A percentile compares a stretch with the other conserved stretches of the same genome.
Conservation (phyloP, 805 yeast genomes). For the Saturnispora halmiae region DNA sequence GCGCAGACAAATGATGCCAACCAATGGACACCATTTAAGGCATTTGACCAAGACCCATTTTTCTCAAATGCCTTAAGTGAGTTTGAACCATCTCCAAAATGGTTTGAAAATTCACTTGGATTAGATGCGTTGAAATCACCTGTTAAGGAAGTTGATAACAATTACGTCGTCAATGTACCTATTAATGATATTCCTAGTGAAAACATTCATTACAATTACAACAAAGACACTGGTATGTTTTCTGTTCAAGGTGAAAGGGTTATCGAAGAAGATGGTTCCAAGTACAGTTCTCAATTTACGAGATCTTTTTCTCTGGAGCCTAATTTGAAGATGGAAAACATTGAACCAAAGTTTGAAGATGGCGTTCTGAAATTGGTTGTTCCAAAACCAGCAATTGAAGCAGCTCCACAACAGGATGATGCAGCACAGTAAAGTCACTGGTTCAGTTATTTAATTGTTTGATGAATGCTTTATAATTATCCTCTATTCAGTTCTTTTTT, state of each 20-base stretch:
- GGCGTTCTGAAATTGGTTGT: slow-evolving; percentile 37
- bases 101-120: neutral
- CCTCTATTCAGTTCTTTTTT: too few relatives aligned
- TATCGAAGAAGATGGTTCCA: slow-evolving; percentile 7
- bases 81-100: slow-evolving; percentile 26
- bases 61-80: slow-evolving; percentile 25
- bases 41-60: slow-evolving; percentile 19
- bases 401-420: neutral
- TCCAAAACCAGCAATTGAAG: slow-evolving; percentile 27
- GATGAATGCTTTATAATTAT: too few relatives aligned
- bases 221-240: slow-evolving; percentile 36
- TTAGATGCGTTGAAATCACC: neutral
- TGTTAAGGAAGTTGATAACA: slow-evolving; percentile 34
- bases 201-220: slow-evolving; percentile 36
- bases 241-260: slow-evolving; percentile 35
- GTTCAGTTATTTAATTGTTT: neutral
- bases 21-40: slow-evolving; percentile 13
- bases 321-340: slow-evolving; percentile 34
- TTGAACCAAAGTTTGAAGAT: slow-evolving; percentile 37
- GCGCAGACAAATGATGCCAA: neutral
- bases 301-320: slow-evolving; percentile 31
- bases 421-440: neutral
- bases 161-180: slow-evolving; percentile 35
- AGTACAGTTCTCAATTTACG: slow-evolving; percentile 14
- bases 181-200: slow-evolving; percentile 42